These are phyloP conservation scores for Aspergillus texensis DNA, from an alignment of 2,329 filamentous ascomycete genomes.

Conservation along the genomic window DNA sequence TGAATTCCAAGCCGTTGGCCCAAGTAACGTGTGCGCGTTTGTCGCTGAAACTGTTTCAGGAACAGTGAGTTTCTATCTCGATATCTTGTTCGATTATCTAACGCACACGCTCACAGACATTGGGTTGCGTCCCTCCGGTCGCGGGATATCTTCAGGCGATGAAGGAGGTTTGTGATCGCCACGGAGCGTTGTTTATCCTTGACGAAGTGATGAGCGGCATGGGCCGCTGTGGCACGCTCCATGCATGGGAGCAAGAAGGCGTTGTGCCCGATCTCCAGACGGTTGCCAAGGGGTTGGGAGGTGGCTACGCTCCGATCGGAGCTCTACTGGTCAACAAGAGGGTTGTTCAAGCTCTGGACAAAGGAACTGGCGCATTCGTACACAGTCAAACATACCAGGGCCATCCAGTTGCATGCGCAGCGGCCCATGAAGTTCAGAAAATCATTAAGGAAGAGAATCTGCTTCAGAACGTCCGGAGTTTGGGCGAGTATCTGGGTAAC, in stretches of 20 bases:
- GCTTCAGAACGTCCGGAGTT: constrained; percentile 43
- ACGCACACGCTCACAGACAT: constrained; percentile 26
- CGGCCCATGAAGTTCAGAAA: constrained; percentile 54
- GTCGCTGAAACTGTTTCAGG: constrained; percentile 56
- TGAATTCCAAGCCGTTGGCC: constrained; percentile 51
- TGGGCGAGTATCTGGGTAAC: constrained; percentile 34
- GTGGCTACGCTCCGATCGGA: constrained; percentile 57
- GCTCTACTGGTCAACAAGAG: constrained; percentile 53
- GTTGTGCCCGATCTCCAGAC: constrained; percentile 60
- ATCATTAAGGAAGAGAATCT: constrained; percentile 56
- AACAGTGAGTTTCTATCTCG: constrained; percentile 37
- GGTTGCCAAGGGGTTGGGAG: constrained; percentile 60
- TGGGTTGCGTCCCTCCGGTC: constrained; percentile 56
- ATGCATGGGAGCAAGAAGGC: constrained; percentile 59
- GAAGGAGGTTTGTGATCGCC: constrained; percentile 56
- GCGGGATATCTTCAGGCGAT: constrained; percentile 60
- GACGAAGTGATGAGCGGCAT: constrained; percentile 60
- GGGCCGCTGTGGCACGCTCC: constrained; percentile 56
- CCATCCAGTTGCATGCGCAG: constrained; percentile 55
- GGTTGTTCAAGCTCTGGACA: constrained; percentile 50
- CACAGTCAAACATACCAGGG: constrained; percentile 63
- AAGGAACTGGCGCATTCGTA: constrained; percentile 49
- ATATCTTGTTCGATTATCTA: background rate
- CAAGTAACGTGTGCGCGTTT: constrained; percentile 49
- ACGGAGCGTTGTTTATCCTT: constrained; percentile 55